Conservation (phyloP, 345 rosid species). For the Odontarrhena argentea region DNA sequence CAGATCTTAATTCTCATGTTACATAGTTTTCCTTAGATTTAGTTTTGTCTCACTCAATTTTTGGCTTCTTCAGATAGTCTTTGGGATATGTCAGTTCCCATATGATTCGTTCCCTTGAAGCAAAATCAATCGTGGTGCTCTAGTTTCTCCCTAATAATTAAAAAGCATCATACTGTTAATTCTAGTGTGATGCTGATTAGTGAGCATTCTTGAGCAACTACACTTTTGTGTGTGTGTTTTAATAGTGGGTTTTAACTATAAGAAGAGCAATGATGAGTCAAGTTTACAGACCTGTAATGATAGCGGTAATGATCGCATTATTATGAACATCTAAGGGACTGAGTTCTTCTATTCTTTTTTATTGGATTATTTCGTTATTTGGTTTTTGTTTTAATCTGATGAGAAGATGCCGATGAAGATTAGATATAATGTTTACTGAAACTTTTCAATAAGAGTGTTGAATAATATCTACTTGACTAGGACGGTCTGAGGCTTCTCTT, state of each 20-base stretch:
- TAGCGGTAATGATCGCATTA: slow-evolving; percentile 63
- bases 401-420: slow-evolving; percentile 12
- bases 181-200: slow-evolving; percentile 19
- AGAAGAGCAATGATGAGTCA: slow-evolving; percentile 53
- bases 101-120: slow-evolving; percentile 87
- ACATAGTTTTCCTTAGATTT: not conserved
- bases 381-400: not conserved
- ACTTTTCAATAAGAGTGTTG: not conserved
- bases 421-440: slow-evolving; percentile 19
- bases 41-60: not conserved
- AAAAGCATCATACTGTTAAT: slow-evolving; percentile 1
- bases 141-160: not conserved
- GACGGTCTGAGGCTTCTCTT: slow-evolving; percentile 24
- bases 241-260: not conserved
- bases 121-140: slow-evolving; percentile 61
- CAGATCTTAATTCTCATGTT: not conserved
- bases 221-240: not conserved
- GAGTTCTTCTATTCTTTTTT: slow-evolving; percentile 38
- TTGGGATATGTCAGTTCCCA: slow-evolving; percentile 65
- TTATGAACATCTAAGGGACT: slow-evolving; percentile 77
- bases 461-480: slow-evolving; percentile 15
- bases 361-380: not conserved
- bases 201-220: slow-evolving; percentile 50
- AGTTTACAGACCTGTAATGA: slow-evolving; percentile 76
- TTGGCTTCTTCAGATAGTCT: slow-evolving; percentile 81